Evolutionary conservation across 225 moss, liverwort and hornwort genomes (phyloP).

Genomic region (Rhytidiadelphus loreus): DNA sequence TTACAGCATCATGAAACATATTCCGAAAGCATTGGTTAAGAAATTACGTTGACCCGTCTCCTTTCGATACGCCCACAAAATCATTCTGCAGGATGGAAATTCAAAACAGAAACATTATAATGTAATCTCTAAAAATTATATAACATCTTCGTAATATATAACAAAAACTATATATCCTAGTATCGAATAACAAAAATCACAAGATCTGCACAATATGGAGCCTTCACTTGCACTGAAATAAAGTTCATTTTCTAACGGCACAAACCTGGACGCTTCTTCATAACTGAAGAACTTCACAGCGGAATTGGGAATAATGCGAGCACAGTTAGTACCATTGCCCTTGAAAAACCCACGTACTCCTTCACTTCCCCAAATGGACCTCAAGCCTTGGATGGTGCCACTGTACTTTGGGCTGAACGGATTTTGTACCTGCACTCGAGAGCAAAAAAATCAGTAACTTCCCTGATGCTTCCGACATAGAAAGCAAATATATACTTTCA

Average conservation of each 20-base stretch:
- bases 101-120: background rate
- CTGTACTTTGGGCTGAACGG: constrained; percentile 83
- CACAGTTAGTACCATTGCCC: constrained; percentile 97
- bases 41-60: constrained; percentile 61
- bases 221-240: background rate
- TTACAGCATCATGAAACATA: background rate
- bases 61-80: constrained; percentile 83
- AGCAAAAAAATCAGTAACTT: background rate
- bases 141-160: background rate
- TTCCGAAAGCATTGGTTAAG: background rate
- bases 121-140: background rate
- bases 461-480: background rate
- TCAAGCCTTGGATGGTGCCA: constrained; percentile 86
- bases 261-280: constrained; percentile 92
- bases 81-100: constrained; percentile 34
- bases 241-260: background rate
- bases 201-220: background rate
- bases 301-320: constrained; percentile 89
- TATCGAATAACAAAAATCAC: background rate
- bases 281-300: constrained; percentile 99
- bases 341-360: constrained; percentile 84
- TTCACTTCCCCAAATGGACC: constrained; percentile 70
- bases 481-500: background rate
- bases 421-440: constrained; percentile 76
- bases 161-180: background rate